These are phyloP conservation scores for Starmerella geochares DNA, from an alignment of 805 yeast genomes.

Conservation along the genomic window DNA sequence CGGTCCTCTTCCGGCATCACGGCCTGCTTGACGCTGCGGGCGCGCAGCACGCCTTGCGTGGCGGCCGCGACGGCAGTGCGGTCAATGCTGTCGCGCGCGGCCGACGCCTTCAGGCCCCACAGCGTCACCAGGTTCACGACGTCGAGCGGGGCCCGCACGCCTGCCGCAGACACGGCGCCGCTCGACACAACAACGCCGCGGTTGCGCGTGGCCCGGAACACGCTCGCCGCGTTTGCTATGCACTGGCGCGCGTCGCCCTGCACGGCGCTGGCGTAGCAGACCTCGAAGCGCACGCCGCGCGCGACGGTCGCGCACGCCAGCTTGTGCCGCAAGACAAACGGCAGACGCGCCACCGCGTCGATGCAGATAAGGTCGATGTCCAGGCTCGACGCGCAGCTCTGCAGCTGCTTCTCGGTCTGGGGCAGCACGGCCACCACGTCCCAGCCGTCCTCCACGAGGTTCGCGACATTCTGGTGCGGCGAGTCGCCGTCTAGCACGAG, in stretches of 20 bases:
- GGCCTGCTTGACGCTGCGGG: constrained; percentile 68
- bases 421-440: constrained; percentile 82
- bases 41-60: constrained; percentile 63
- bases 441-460: constrained; percentile 33
- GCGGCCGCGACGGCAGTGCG: constrained; percentile 55
- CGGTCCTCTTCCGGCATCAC: constrained; percentile 13
- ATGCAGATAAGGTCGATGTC: constrained; percentile 78
- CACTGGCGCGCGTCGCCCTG: constrained; percentile 47
- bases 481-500: constrained; percentile 52
- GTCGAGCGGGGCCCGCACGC: constrained; percentile 54
- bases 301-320: constrained; percentile 72
- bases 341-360: constrained; percentile 52
- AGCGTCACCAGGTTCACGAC: constrained; percentile 53
- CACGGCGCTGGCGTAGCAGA: constrained; percentile 49
- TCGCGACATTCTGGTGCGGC: constrained; percentile 15
- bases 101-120: constrained; percentile 58
- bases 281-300: constrained; percentile 73
- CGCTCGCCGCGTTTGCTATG: constrained; percentile 59
- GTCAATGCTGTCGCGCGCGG: constrained; percentile 50
- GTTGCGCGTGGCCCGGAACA: constrained; percentile 69
- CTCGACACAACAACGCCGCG: constrained; percentile 71
- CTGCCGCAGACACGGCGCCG: constrained; percentile 48
- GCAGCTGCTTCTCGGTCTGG: constrained; percentile 62
- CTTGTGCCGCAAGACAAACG: constrained; percentile 72
- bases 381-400: constrained; percentile 59